Percentiles rank a stretch among this genome's conserved stretches.
Evolutionary conservation across 176 grass and related monocot species (phyloP).

Genomic region (Musa itinerans): DNA sequence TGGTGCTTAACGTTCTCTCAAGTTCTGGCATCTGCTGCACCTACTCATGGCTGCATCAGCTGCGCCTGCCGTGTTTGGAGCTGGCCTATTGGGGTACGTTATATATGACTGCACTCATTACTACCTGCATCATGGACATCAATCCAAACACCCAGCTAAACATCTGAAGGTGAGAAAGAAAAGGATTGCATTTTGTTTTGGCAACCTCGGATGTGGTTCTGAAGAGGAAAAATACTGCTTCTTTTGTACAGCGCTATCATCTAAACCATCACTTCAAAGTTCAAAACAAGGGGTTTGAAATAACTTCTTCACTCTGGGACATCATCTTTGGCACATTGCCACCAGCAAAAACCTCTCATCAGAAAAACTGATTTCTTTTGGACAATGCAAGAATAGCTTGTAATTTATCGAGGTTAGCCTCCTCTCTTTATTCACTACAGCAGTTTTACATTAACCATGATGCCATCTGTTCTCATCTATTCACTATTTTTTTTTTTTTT

Average conservation of each 20-base stretch:
- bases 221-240: neutral
- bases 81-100: conserved; percentile 82
- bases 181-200: neutral
- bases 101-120: conserved; percentile 95
- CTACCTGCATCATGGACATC: conserved; percentile 84
- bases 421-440: neutral
- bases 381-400: too few species aligned
- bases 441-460: too few species aligned
- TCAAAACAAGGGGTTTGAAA: conserved; percentile 79
- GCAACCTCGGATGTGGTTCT: neutral
- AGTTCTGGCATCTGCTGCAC: conserved; percentile 82
- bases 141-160: conserved; percentile 57
- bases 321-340: conserved; percentile 65
- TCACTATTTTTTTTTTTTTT: neutral
- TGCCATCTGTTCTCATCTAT: neutral
- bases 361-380: conserved; percentile 35
- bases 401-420: neutral
- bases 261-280: conserved; percentile 90
- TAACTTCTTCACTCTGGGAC: conserved; percentile 83
- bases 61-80: conserved; percentile 66
- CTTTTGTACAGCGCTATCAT: conserved; percentile 58
- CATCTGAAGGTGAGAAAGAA: conserved; percentile 58
- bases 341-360: conserved; percentile 22
- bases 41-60: conserved; percentile 50
- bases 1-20: conserved; percentile 19